These are phyloP conservation scores for Poronia punctata DNA, from an alignment of 495 filamentous ascomycete species.

Conservation along the genomic window DNA sequence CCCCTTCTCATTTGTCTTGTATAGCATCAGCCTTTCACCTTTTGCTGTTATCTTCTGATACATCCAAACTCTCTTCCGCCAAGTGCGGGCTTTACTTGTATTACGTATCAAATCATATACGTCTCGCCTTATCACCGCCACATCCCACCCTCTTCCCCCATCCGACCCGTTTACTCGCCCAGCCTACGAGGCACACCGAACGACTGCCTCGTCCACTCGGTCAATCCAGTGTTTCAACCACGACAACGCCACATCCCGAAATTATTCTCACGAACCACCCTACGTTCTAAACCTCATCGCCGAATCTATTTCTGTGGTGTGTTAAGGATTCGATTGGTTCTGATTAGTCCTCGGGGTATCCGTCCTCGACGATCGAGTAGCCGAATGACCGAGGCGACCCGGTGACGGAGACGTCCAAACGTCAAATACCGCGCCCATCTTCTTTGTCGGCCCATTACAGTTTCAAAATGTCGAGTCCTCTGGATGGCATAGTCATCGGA, in stretches of 20 bases:
- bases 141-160: conserved; percentile 3
- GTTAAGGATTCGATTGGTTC: conserved; percentile 7
- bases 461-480: conserved; percentile 24
- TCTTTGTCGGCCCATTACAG: conserved; percentile 1
- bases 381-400: conserved; percentile 25
- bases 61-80: no score
- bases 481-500: conserved; percentile 85
- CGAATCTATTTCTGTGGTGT: conserved; percentile 7
- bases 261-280: neutral
- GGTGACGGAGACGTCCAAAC: conserved; percentile 26
- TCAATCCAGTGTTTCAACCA: neutral
- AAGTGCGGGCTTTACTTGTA: no score
- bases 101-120: no score
- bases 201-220: neutral
- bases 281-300: neutral
- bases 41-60: no score
- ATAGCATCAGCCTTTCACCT: no score
- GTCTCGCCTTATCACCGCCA: conserved; percentile 9
- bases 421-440: conserved; percentile 12
- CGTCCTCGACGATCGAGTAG: conserved; percentile 21
- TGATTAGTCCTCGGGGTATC: conserved; percentile 16
- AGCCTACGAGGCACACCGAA: no score
- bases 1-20: no score
- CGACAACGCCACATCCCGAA: neutral
- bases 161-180: no score